Conservation (phyloP, 768 basidiomycete genomes). For the Tricholoma hemisulphureum region DNA sequence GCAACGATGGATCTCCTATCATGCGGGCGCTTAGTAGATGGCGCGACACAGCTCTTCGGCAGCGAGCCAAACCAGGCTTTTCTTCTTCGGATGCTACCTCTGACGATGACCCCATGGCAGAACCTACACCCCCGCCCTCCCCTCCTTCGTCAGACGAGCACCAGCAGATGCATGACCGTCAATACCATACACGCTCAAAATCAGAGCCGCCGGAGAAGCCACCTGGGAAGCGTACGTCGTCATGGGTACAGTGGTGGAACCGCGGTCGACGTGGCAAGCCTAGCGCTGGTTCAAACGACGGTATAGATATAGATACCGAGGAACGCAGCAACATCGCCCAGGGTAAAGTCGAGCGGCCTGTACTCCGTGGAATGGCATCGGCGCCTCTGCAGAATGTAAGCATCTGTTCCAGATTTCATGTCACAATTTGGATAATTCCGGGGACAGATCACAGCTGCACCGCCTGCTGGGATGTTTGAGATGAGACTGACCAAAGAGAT, state of each 20-base stretch:
- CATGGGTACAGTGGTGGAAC: constrained; percentile 88
- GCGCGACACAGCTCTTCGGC: constrained; percentile 47
- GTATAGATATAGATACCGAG: constrained; percentile 12
- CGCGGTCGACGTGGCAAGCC: constrained; percentile 46
- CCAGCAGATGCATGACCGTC: constrained; percentile 22
- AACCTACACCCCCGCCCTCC: constrained; percentile 20
- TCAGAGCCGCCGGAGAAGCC: constrained; percentile 40
- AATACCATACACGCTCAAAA: constrained; percentile 30
- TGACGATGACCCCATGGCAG: constrained; percentile 30
- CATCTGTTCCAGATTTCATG: background rate
- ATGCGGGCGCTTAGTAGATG: constrained; percentile 73
- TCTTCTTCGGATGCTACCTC: constrained; percentile 35
- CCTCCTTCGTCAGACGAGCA: constrained; percentile 23
- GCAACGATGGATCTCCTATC: constrained; percentile 68
- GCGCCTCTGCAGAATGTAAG: constrained; percentile 24
- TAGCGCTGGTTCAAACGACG: constrained; percentile 14
- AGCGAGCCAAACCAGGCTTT: constrained; percentile 22
- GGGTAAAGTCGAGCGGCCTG: constrained; percentile 9
- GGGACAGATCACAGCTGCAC: background rate
- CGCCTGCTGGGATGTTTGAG: background rate
- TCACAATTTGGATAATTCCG: constrained; percentile 1
- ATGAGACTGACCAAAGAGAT: constrained; percentile 16
- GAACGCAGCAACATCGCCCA: background rate
- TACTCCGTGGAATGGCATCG: constrained; percentile 25
- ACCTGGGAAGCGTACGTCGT: constrained; percentile 48